These are phyloP conservation scores for Ustilago nuda DNA, from an alignment of 1,284 basidiomycete species.

Conservation along the genomic window DNA sequence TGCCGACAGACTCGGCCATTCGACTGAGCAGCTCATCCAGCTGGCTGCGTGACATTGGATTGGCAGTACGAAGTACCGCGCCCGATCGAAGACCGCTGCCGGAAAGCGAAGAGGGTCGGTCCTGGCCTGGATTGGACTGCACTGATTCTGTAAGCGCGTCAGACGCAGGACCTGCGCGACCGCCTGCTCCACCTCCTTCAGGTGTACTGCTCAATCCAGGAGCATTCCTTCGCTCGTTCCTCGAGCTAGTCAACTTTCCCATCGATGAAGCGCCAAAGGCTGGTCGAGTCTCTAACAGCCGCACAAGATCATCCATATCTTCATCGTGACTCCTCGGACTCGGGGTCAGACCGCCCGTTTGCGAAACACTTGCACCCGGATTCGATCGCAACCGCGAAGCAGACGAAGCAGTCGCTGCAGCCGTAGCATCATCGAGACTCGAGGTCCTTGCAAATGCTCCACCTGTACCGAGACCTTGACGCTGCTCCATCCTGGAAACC, in stretches of 20 bases:
- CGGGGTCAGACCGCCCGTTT: constrained; percentile 25
- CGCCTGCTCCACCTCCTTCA: constrained; percentile 15
- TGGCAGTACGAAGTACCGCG: constrained; percentile 29
- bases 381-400: constrained; percentile 27
- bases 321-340: constrained; percentile 56
- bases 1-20: constrained; percentile 55
- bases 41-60: constrained; percentile 51
- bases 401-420: constrained; percentile 27
- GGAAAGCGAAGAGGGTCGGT: constrained; percentile 26
- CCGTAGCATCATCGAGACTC: constrained; percentile 42
- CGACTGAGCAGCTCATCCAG: constrained; percentile 59
- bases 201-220: constrained; percentile 40
- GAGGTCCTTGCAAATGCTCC: constrained; percentile 43
- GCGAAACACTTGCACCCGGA: constrained; percentile 10
- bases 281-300: constrained; percentile 51
- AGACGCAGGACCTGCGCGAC: constrained; percentile 1
- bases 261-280: constrained; percentile 33
- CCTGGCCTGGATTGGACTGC: constrained; percentile 28
- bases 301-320: constrained; percentile 56
- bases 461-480: constrained; percentile 42
- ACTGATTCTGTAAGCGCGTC: constrained; percentile 33
- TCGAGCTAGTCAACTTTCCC: constrained; percentile 27
- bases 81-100: constrained; percentile 27
- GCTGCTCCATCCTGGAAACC: constrained; percentile 56
- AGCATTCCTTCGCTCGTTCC: constrained; percentile 27